Conservation (phyloP, 2,329 filamentous ascomycete genomes). For the Trichocomaceae sp. region DNA sequence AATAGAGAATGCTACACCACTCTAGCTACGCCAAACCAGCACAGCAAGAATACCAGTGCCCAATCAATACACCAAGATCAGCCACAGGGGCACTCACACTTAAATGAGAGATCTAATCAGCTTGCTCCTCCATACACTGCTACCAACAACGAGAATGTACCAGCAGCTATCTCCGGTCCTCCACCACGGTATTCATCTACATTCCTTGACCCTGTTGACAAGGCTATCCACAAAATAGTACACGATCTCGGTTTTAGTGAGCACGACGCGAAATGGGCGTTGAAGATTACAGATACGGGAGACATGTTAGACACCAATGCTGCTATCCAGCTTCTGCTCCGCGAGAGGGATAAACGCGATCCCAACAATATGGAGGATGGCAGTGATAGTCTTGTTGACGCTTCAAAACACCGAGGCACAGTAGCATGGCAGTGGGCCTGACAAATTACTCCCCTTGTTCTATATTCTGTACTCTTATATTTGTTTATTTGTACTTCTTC, state of each 20-base stretch:
- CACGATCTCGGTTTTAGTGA: slow-evolving; percentile 53
- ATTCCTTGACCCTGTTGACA: slow-evolving; percentile 49
- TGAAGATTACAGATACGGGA: slow-evolving; percentile 54
- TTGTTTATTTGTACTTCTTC: not conserved
- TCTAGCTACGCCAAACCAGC: not conserved
- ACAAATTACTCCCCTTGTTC: not conserved
- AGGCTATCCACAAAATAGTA: slow-evolving; percentile 51
- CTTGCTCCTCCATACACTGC: slow-evolving; percentile 1
- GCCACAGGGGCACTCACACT: not conserved
- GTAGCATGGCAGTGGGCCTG: slow-evolving; percentile 37
- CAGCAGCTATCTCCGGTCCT: slow-evolving; percentile 10
- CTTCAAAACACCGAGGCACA: slow-evolving; percentile 19
- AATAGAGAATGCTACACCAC: slow-evolving; percentile 11
- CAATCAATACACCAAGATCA: not conserved
- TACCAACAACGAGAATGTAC: slow-evolving; percentile 4
- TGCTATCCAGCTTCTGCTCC: slow-evolving; percentile 50
- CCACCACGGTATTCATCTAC: slow-evolving; percentile 13
- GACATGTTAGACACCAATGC: slow-evolving; percentile 53
- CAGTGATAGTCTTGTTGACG: slow-evolving; percentile 10
- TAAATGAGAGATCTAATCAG: slow-evolving; percentile 7
- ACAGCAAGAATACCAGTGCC: not conserved
- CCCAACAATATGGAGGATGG: slow-evolving; percentile 4
- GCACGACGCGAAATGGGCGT: slow-evolving; percentile 50
- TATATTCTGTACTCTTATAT: not conserved
- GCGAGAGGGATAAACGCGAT: slow-evolving; percentile 28